Conservation (phyloP, 2,329 filamentous ascomycete genomes). For the Ceratocystis diversiconidia region DNA sequence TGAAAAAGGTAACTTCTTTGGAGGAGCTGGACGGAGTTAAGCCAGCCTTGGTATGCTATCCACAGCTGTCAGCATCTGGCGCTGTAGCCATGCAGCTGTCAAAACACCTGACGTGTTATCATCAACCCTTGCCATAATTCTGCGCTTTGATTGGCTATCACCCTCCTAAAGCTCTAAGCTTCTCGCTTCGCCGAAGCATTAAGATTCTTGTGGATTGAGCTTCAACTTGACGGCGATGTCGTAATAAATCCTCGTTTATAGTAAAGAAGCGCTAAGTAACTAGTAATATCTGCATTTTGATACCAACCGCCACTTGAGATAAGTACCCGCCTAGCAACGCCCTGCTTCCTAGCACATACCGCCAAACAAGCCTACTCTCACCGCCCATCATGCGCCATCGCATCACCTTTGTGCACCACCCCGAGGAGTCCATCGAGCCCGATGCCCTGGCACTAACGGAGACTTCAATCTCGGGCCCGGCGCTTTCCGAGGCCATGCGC, state of each 20-base stretch:
- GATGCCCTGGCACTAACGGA: conserved; percentile 44
- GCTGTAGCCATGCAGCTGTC: background rate
- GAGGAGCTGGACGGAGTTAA: background rate
- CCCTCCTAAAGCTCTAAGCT: background rate
- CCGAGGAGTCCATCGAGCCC: conserved; percentile 51
- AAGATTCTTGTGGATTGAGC: background rate
- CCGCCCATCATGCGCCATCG: conserved; percentile 52
- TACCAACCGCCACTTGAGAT: no score
- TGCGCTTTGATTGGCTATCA: background rate
- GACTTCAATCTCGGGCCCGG: conserved; percentile 40
- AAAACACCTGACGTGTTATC: background rate
- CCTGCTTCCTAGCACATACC: background rate
- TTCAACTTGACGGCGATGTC: background rate
- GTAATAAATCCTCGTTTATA: background rate
- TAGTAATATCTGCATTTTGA: no score
- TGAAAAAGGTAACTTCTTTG: background rate
- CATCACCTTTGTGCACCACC: conserved; percentile 61
- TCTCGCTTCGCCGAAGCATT: background rate
- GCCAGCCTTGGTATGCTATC: background rate
- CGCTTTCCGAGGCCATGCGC: conserved; percentile 47
- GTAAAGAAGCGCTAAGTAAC: background rate
- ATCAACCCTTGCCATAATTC: background rate
- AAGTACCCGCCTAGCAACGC: background rate
- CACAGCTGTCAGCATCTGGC: background rate
- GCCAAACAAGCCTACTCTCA: background rate